phyloP scores from a whole-genome alignment of 192 early-diverging fungal species.

The Funneliformis geosporum region DNA sequence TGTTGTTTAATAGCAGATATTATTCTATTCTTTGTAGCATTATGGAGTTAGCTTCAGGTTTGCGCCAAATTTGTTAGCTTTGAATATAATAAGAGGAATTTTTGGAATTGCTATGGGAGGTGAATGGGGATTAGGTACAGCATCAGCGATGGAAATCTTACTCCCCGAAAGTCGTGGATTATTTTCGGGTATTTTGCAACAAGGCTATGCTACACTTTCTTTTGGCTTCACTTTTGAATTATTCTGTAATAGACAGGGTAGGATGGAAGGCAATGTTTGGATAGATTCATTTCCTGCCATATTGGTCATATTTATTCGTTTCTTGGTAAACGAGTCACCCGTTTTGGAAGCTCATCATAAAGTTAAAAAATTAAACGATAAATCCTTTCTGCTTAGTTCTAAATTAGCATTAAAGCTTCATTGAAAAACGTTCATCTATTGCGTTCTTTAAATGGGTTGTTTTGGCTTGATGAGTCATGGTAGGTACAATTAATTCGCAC shows the following conservation, averaged over 20 bases:
- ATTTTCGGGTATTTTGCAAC: constrained; percentile 75
- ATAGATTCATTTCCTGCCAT: constrained; percentile 61
- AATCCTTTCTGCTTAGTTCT: constrained; percentile 35
- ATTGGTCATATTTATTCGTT: constrained; percentile 60
- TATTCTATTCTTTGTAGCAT: constrained; percentile 54
- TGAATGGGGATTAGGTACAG: constrained; percentile 73
- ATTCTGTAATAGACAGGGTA: constrained; percentile 50
- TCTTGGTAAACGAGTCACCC: constrained; percentile 65
- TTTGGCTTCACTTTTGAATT: constrained; percentile 63
- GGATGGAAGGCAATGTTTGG: constrained; percentile 76
- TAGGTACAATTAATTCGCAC: neutral
- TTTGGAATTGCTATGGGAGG: constrained; percentile 77
- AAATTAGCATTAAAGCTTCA: constrained; percentile 41
- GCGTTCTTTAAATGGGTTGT: constrained; percentile 60
- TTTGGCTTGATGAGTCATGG: constrained; percentile 76
- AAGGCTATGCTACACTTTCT: constrained; percentile 69
- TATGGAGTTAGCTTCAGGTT: constrained; percentile 69
- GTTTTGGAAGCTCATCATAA: constrained; percentile 41
- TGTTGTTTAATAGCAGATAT: constrained; percentile 69
- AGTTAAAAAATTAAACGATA: constrained; percentile 32
- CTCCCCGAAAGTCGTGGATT: constrained; percentile 68
- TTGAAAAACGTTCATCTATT: constrained; percentile 56
- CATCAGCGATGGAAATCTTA: constrained; percentile 71
- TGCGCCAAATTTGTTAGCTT: constrained; percentile 56
- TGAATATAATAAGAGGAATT: constrained; percentile 60